phyloP scores from a whole-genome alignment of 148 eudicot species.

The Silene uniflora region DNA sequence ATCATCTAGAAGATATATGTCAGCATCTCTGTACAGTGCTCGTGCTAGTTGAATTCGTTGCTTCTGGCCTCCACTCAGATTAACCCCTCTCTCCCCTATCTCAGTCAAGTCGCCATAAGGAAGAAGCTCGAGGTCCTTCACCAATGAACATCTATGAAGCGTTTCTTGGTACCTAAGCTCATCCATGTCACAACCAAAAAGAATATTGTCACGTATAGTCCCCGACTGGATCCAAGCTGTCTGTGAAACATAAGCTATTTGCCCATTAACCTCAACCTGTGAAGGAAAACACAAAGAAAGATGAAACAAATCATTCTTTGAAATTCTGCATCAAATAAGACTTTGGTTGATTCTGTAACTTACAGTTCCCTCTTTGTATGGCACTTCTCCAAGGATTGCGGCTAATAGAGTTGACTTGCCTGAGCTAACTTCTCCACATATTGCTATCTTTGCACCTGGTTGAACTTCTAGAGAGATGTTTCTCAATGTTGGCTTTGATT shows the following conservation, averaged over 20 bases:
- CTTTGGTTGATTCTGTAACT: conserved; percentile 18
- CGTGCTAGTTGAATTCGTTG: conserved; percentile 85
- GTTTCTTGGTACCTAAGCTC: conserved; percentile 58
- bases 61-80: conserved; percentile 88
- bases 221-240: conserved; percentile 93
- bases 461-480: conserved; percentile 44
- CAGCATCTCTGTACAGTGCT: conserved; percentile 63
- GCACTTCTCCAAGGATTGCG: conserved; percentile 62
- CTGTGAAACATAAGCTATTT: conserved; percentile 74
- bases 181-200: conserved; percentile 61
- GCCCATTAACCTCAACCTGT: conserved; percentile 62
- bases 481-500: conserved; percentile 38
- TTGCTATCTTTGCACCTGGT: conserved; percentile 53
- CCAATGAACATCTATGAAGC: conserved; percentile 57
- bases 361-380: conserved; percentile 50
- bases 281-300: conserved; percentile 3
- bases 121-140: conserved; percentile 72
- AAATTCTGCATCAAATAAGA: not conserved
- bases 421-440: conserved; percentile 72
- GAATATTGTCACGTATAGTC: conserved; percentile 62
- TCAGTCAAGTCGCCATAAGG: conserved; percentile 79
- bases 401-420: conserved; percentile 70
- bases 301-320: too few relatives aligned
- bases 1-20: conserved; percentile 84
- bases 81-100: conserved; percentile 89